Evolutionary conservation across 2,329 filamentous ascomycete genomes (phyloP), one percentile per base, ranked within the genome.

Genomic region (Dactylellina cionopaga): DNA sequence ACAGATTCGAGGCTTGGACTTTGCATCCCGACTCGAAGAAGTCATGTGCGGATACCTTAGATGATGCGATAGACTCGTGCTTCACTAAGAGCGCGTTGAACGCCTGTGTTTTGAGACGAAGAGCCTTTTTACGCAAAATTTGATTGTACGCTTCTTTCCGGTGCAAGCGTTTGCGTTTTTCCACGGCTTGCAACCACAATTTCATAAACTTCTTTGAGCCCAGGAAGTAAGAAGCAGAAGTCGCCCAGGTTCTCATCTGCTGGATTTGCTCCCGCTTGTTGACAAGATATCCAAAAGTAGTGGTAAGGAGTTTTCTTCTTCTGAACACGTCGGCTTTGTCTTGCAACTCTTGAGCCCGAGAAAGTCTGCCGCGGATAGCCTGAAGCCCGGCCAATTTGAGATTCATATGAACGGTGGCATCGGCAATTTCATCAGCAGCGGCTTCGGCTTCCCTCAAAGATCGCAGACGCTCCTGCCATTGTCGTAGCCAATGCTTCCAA

Each of bases 81-180:
- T 47, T 71, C 11, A 44, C 22, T 2, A 71, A 9, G 24, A 71
- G 27, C 1, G 58, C 43, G 15, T 59, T 52, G 31, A 71, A 71
- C n/a, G 44, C 44, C 27, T 54, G 58, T 2, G 52, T 47, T 29
- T 55, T 64, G 35, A 71, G 55, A 2, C 66, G 66, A 43, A 64
- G 33, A n/a, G 35, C 35, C 22, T 51, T 58, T 25, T 52, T 71
- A 33, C 44, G 27, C 19, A 59, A 33, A 31, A 71, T 22, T 29
- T 71, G 58, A 24, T 71, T 71, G 15, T 71, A 71, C 22, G 66
- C 58, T 29, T 71, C 66, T 27, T 64, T 71, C 35, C 66, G 66
- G 33, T 71, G 66, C 37, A 58, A 58, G 6, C 66, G 58, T 22
- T 71, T 71, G 41, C 52, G 66, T 25, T 59, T 64, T 54, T 64